phyloP scores from a whole-genome alignment of 352 stramenopile genomes.

The Phytophthora litchii region DNA sequence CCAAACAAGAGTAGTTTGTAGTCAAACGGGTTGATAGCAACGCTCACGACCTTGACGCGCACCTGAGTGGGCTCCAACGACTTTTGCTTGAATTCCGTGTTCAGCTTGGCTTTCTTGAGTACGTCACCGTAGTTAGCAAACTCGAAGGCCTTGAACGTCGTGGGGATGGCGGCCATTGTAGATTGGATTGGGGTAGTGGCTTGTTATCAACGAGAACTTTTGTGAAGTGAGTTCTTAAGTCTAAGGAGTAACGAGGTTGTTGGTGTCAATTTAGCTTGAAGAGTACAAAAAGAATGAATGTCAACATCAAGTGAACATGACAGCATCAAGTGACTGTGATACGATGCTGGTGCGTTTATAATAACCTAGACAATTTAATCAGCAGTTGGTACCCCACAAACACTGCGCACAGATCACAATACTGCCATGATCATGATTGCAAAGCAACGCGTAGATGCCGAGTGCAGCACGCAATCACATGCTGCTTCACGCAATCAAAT shows the following conservation, averaged over 20 bases:
- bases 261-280: too few species aligned
- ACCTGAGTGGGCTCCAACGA: slow-evolving; percentile 23
- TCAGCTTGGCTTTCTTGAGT: slow-evolving; percentile 25
- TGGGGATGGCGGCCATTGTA: slow-evolving; percentile 16
- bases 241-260: not conserved
- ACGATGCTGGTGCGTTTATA: not conserved
- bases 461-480: slow-evolving; percentile 6
- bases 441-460: slow-evolving; percentile 1
- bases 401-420: not conserved
- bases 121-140: slow-evolving; percentile 25
- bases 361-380: too few species aligned
- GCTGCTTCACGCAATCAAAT: not conserved
- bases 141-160: slow-evolving; percentile 34
- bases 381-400: not conserved
- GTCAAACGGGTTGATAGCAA: slow-evolving; percentile 35
- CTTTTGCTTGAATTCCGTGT: slow-evolving; percentile 7
- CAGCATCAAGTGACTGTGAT: not conserved
- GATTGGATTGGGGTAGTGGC: not conserved
- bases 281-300: slow-evolving; percentile 11
- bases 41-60: slow-evolving; percentile 31
- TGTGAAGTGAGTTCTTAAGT: slow-evolving; percentile 12
- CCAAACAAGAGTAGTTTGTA: slow-evolving; percentile 27
- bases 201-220: slow-evolving; percentile 10
- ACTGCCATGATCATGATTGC: slow-evolving; percentile 1
- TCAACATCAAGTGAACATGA: slow-evolving; percentile 11